Conservation (phyloP, 441 rosid genomes). For the Gossypium schwendimanii region DNA sequence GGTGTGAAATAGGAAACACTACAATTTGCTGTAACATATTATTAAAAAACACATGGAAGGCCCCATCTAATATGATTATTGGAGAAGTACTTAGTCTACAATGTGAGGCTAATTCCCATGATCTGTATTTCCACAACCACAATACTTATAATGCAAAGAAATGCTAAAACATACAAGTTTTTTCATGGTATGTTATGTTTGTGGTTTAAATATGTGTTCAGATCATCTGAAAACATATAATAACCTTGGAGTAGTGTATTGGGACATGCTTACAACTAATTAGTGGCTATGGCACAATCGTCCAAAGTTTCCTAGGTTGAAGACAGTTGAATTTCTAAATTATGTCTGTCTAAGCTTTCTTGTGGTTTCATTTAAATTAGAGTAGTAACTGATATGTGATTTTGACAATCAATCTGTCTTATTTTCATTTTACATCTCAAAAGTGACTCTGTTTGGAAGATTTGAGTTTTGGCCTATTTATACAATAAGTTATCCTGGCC, state of each 20-base stretch:
- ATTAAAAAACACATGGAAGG: not conserved
- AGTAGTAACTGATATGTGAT: not conserved
- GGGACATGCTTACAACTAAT: not conserved
- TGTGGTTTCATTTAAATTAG: not conserved
- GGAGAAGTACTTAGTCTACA: not conserved
- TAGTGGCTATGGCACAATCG: not conserved
- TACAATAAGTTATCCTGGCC: not conserved
- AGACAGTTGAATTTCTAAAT: not conserved
- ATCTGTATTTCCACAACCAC: conserved; percentile 7
- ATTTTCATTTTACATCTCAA: not conserved
- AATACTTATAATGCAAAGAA: conserved; percentile 1
- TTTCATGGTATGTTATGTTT: not conserved
- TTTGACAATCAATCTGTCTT: not conserved
- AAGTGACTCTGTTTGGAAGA: not conserved
- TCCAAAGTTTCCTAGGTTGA: not conserved
- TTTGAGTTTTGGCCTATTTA: not conserved
- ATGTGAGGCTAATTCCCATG: not conserved
- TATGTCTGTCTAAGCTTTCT: not conserved
- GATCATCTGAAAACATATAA: not conserved
- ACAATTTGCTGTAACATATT: not conserved
- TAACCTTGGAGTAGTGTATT: not conserved
- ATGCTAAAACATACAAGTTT: not conserved
- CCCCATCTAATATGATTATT: not conserved
- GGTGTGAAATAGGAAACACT: conserved; percentile 2
- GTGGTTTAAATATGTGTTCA: not conserved